Conservation (phyloP, 192 early-diverging fungal genomes). For the Coemansia pectinata region DNA sequence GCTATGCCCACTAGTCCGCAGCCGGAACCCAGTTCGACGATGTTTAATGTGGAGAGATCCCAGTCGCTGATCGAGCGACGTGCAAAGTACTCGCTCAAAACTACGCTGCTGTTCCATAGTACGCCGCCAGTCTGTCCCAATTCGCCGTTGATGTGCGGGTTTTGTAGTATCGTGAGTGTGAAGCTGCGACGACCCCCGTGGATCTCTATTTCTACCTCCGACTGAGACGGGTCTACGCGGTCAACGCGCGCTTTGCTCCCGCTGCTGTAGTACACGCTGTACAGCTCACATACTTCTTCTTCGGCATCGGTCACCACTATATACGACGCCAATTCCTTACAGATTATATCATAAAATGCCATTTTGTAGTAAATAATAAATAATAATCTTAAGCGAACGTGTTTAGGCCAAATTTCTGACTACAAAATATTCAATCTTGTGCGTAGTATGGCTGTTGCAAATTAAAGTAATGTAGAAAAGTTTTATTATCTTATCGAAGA, state of each 20-base stretch:
- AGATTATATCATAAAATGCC: slow-evolving; percentile 23
- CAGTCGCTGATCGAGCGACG: not conserved
- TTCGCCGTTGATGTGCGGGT: slow-evolving; percentile 49
- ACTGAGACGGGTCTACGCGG: slow-evolving; percentile 20
- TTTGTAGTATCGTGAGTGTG: slow-evolving; percentile 33
- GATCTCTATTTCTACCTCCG: slow-evolving; percentile 40
- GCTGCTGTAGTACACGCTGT: slow-evolving; percentile 43
- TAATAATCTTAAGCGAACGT: no score
- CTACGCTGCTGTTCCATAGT: slow-evolving; percentile 51
- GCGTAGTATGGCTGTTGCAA: not conserved
- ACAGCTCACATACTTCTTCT: slow-evolving; percentile 50
- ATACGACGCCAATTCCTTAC: not conserved
- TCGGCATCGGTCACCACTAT: slow-evolving; percentile 24
- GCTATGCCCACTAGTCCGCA: slow-evolving; percentile 47
- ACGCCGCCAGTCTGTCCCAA: slow-evolving; percentile 48
- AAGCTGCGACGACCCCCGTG: slow-evolving; percentile 10
- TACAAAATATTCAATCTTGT: not conserved
- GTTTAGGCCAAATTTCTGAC: not conserved
- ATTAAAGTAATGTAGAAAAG: not conserved
- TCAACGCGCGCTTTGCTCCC: slow-evolving; percentile 7
- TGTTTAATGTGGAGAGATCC: slow-evolving; percentile 12
- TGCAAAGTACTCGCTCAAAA: slow-evolving; percentile 36
- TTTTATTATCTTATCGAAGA: not conserved
- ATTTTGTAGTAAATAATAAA: not conserved
- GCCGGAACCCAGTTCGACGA: slow-evolving; percentile 43